A percentile compares a stretch with the other conserved stretches of the same genome.
Evolutionary conservation across 2,329 filamentous ascomycete species (phyloP).

Genomic region (Alternaria solani): DNA sequence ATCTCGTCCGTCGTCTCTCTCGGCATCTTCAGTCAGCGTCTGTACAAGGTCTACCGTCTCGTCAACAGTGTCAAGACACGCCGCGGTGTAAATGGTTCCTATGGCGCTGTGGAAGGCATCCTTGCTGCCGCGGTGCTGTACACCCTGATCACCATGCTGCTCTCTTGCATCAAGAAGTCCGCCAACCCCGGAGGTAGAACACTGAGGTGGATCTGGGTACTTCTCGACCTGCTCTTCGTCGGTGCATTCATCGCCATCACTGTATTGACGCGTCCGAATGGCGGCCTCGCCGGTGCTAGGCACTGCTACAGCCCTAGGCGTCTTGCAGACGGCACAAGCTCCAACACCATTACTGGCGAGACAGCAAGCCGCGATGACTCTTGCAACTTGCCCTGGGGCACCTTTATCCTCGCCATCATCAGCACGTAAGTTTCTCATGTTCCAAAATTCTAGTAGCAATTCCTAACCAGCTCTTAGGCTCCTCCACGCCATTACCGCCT

Average conservation of each 20-base stretch:
- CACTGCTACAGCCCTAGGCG: slow-evolving; percentile 38
- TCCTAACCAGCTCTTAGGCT: slow-evolving; percentile 38
- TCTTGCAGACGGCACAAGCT: slow-evolving; percentile 10
- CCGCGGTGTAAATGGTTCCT: slow-evolving; percentile 41
- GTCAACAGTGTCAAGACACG: slow-evolving; percentile 42
- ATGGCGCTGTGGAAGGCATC: slow-evolving; percentile 56
- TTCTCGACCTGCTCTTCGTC: slow-evolving; percentile 49
- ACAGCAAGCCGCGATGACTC: slow-evolving; percentile 32
- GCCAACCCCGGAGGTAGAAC: slow-evolving; percentile 38
- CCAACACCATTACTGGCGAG: slow-evolving; percentile 20
- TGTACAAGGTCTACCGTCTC: slow-evolving; percentile 54
- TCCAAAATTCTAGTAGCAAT: background rate
- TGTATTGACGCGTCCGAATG: slow-evolving; percentile 51
- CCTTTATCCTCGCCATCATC: slow-evolving; percentile 56
- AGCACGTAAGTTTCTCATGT: slow-evolving; percentile 52
- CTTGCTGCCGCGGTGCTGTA: slow-evolving; percentile 56
- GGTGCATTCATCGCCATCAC: slow-evolving; percentile 57
- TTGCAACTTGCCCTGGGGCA: slow-evolving; percentile 56
- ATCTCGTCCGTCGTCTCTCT: slow-evolving; percentile 55
- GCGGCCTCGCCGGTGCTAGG: slow-evolving; percentile 45
- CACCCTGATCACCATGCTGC: slow-evolving; percentile 50
- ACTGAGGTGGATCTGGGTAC: slow-evolving; percentile 53
- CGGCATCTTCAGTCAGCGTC: slow-evolving; percentile 54
- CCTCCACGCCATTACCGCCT: slow-evolving; percentile 54
- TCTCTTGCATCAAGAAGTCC: slow-evolving; percentile 47